Evolutionary conservation across 176 grass and related monocot genomes (phyloP).

Genomic region (Echinochloa phyllopogon): DNA sequence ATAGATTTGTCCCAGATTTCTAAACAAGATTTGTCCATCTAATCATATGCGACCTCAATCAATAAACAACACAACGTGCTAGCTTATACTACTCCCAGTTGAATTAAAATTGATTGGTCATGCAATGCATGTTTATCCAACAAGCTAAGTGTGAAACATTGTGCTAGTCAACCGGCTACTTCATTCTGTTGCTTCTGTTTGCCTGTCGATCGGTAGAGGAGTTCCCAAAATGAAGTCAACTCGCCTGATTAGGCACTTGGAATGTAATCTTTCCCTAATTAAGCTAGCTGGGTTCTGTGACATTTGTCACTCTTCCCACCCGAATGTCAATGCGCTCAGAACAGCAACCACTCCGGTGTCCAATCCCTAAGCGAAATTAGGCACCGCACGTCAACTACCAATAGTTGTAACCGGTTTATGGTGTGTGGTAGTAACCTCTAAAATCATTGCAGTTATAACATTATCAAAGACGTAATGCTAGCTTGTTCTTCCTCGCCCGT

Average conservation of each 20-base stretch:
- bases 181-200: background rate
- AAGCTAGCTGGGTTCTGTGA: background rate
- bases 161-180: background rate
- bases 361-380: background rate
- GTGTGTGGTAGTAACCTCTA: background rate
- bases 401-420: background rate
- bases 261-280: background rate
- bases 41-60: background rate
- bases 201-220: background rate
- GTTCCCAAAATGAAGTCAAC: background rate
- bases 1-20: background rate
- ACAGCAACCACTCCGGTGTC: background rate
- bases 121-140: background rate
- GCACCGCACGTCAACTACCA: background rate
- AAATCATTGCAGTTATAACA: conserved; percentile 12
- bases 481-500: background rate
- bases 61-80: background rate
- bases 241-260: background rate
- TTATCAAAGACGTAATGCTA: background rate
- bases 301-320: background rate
- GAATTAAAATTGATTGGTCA: background rate
- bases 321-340: conserved; percentile 1
- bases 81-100: background rate
- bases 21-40: background rate
- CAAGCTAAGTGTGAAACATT: background rate